phyloP scores from a whole-genome alignment of 441 rosid genomes.

The Rhodomyrtus psidioides region DNA sequence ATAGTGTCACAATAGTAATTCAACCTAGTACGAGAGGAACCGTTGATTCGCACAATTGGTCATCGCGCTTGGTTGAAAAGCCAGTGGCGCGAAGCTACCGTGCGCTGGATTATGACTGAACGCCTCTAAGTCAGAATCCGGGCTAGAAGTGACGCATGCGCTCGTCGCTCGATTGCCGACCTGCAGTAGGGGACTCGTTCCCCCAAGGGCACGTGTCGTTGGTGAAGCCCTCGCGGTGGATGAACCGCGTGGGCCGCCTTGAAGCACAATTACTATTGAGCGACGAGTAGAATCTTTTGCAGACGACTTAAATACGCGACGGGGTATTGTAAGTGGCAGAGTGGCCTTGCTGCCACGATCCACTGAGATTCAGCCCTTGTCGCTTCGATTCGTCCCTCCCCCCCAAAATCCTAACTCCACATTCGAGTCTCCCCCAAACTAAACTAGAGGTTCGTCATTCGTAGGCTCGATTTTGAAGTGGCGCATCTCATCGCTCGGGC shows the following conservation, averaged over 20 bases:
- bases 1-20: background rate
- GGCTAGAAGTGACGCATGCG: conserved; percentile 17
- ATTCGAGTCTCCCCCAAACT: too few species aligned
- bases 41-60: conserved; percentile 31
- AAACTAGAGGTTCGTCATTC: too few species aligned
- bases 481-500: too few species aligned
- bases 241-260: background rate
- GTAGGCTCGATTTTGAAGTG: too few species aligned
- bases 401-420: too few species aligned
- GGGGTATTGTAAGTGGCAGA: too few species aligned
- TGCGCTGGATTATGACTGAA: conserved; percentile 47
- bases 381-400: too few species aligned
- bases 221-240: background rate
- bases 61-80: conserved; percentile 51
- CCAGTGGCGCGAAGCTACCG: conserved; percentile 54
- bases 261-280: too few species aligned
- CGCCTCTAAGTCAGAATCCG: conserved; percentile 42
- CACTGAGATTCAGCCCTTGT: too few species aligned
- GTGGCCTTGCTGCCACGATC: too few species aligned
- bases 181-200: conserved; percentile 13
- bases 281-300: too few species aligned
- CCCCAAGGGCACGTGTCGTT: background rate
- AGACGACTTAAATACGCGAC: too few species aligned
- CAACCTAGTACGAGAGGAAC: background rate
- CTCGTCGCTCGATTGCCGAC: conserved; percentile 13